These are phyloP conservation scores for Geotrichum cucujoidarum DNA, from an alignment of 1,139 yeast genomes.

Conservation along the genomic window DNA sequence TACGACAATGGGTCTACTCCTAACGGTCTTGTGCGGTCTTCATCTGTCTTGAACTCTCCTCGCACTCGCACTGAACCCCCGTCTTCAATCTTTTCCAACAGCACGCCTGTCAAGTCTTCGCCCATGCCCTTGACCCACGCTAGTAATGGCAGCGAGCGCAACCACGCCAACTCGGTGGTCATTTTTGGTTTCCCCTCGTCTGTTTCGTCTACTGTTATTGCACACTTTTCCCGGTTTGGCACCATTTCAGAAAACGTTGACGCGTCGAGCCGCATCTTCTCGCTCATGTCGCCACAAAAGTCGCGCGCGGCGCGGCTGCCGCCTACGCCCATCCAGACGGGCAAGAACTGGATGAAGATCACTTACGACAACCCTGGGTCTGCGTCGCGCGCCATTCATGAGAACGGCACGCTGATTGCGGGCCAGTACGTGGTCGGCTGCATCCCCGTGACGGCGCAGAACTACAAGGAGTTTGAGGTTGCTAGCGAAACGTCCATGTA, in stretches of 20 bases:
- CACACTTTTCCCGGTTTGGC: conserved; percentile 78
- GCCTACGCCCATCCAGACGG: conserved; percentile 65
- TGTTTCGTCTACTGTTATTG: conserved; percentile 59
- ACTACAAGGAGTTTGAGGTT: conserved; percentile 24
- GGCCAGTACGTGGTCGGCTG: conserved; percentile 69
- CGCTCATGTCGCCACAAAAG: conserved; percentile 15
- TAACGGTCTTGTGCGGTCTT: not conserved
- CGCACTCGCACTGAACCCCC: not conserved
- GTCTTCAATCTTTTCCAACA: not conserved
- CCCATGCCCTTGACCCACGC: not conserved
- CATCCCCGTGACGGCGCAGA: conserved; percentile 51
- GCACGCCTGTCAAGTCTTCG: not conserved
- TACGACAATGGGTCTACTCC: conserved; percentile 27
- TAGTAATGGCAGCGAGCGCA: not conserved
- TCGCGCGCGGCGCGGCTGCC: conserved; percentile 16
- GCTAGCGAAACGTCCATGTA: conserved; percentile 23
- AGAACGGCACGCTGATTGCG: conserved; percentile 68
- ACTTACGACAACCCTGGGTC: conserved; percentile 73
- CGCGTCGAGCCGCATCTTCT: conserved; percentile 21
- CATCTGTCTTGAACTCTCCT: not conserved
- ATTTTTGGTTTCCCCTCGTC: conserved; percentile 88
- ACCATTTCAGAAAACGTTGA: conserved; percentile 69
- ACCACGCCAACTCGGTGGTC: conserved; percentile 52
- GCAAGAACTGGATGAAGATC: conserved; percentile 81
- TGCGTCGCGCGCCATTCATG: conserved; percentile 78